Percentiles rank a stretch among this genome's conserved stretches.
These are phyloP conservation scores for Cyanidioschyzon merolae DNA, from an alignment of 23 red algal species.

Conservation along the genomic window DNA sequence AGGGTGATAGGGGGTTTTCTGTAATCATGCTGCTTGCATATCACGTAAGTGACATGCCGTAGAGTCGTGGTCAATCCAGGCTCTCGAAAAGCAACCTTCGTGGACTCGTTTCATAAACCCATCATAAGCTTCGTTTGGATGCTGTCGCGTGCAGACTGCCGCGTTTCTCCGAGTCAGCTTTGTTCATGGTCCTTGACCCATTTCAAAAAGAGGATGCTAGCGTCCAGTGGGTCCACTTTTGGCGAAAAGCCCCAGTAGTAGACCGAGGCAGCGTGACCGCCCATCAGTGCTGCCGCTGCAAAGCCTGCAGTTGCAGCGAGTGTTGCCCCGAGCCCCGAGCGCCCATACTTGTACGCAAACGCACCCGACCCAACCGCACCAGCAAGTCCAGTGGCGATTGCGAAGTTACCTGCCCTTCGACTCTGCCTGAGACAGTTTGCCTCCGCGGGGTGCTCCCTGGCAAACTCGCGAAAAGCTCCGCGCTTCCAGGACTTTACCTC, in stretches of 20 bases:
- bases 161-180: too few species aligned
- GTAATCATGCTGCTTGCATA: too few species aligned
- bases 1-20: too few species aligned
- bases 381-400: not conserved
- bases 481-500: not conserved
- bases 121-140: too few species aligned
- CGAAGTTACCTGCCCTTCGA: not conserved
- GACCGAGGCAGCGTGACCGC: not conserved
- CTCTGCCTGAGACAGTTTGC: not conserved
- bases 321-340: not conserved
- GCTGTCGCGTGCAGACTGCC: too few species aligned
- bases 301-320: not conserved
- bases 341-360: not conserved
- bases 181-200: not conserved
- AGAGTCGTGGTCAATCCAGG: too few species aligned
- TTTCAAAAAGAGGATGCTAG: not conserved
- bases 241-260: not conserved
- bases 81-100: too few species aligned
- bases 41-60: too few species aligned
- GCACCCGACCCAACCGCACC: not conserved
- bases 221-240: not conserved
- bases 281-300: not conserved
- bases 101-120: too few species aligned
- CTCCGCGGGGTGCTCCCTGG: slow-evolving; percentile 8
- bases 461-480: not conserved